Conservation (phyloP, 2,329 filamentous ascomycete genomes). For the Pleomassaria siparia region DNA sequence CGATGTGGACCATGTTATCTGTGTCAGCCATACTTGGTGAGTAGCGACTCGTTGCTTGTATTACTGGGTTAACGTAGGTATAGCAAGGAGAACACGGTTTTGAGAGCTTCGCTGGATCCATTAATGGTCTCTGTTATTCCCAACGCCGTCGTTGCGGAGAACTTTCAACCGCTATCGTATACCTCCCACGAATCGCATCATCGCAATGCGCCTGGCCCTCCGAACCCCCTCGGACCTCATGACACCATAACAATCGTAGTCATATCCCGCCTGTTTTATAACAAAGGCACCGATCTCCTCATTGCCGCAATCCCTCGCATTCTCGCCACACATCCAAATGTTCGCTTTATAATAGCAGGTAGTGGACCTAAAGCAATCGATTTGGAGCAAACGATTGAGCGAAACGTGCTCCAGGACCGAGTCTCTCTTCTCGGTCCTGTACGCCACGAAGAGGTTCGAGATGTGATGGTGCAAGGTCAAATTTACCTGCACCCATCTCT, state of each 20-base stretch:
- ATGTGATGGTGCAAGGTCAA: slow-evolving; percentile 96
- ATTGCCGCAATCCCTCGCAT: slow-evolving; percentile 95
- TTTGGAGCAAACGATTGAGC: slow-evolving; percentile 96
- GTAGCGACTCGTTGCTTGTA: slow-evolving; percentile 1
- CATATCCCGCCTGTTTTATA: slow-evolving; percentile 96
- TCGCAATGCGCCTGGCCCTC: slow-evolving; percentile 52
- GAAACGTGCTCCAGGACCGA: slow-evolving; percentile 88
- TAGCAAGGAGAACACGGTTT: slow-evolving; percentile 96
- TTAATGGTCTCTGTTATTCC: slow-evolving; percentile 98
- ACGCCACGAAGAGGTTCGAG: slow-evolving; percentile 92
- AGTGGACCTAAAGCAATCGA: slow-evolving; percentile 97
- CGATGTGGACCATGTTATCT: slow-evolving; percentile 97
- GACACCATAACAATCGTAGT: slow-evolving; percentile 96
- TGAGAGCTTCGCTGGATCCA: slow-evolving; percentile 90
- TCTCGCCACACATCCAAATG: slow-evolving; percentile 83
- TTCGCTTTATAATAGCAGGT: slow-evolving; percentile 94
- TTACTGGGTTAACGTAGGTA: neutral
- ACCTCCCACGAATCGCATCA: slow-evolving; percentile 21
- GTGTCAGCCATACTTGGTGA: slow-evolving; percentile 96
- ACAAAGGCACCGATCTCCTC: slow-evolving; percentile 96
- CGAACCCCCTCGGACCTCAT: slow-evolving; percentile 72
- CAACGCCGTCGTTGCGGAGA: slow-evolving; percentile 94
- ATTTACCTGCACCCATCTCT: slow-evolving; percentile 95
- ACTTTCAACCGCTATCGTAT: slow-evolving; percentile 74
- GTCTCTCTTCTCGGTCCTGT: slow-evolving; percentile 91